phyloP scores from a whole-genome alignment of 306 rosid species.

The Cucumis sativus region Cucumber_9930_V3 NC_026655.2:28571501-28572000 shows the following conservation, averaged over 20 bases:
- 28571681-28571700: neutral
- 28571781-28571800: slow-evolving; percentile 26
- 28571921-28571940: slow-evolving; percentile 11
- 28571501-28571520: neutral
- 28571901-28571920: slow-evolving; percentile 23
- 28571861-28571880: slow-evolving; percentile 18
- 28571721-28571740: neutral
- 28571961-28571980: slow-evolving; percentile 24
- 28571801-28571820: slow-evolving; percentile 27
- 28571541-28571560: neutral
- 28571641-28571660: neutral
- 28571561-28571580: neutral
- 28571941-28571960: slow-evolving; percentile 23
- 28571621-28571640: neutral
- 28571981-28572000: slow-evolving; percentile 35
- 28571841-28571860: slow-evolving; percentile 27
- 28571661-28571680: neutral
- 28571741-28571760: slow-evolving; percentile 31
- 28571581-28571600: neutral
- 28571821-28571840: slow-evolving; percentile 29
- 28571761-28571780: slow-evolving; percentile 26
- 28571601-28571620: neutral
- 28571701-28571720: too few species aligned
- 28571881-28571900: slow-evolving; percentile 16
- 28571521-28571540: neutral